These are phyloP conservation scores for Crithidia fasciculata DNA, from an alignment of 208 protist genomes.

Conservation along the genomic window DNA sequence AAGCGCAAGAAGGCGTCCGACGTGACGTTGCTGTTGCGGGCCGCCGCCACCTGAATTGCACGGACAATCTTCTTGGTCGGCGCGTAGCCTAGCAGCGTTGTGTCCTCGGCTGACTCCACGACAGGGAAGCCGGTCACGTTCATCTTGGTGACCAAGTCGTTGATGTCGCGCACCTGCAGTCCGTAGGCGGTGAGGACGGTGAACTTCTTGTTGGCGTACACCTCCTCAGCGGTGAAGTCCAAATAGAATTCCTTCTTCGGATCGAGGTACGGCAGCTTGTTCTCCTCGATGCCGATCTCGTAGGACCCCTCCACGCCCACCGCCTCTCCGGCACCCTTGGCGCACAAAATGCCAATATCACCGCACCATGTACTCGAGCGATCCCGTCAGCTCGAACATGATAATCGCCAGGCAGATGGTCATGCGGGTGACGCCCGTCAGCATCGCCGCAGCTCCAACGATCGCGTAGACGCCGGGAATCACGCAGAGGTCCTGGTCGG, in stretches of 20 bases:
- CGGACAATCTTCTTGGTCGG: constrained; percentile 62
- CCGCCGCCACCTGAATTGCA: constrained; percentile 58
- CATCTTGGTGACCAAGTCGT: constrained; percentile 62
- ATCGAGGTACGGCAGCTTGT: constrained; percentile 80
- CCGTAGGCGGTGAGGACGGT: constrained; percentile 71
- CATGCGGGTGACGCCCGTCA: constrained; percentile 94
- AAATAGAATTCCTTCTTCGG: constrained; percentile 79
- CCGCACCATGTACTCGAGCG: constrained; percentile 81
- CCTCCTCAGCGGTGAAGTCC: constrained; percentile 55
- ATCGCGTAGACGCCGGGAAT: constrained; percentile 93
- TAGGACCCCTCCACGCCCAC: constrained; percentile 77
- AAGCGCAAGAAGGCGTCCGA: constrained; percentile 54
- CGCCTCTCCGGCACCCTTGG: constrained; percentile 76
- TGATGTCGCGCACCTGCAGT: constrained; percentile 64
- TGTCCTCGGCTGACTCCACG: constrained; percentile 58
- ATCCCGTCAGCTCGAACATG: constrained; percentile 93
- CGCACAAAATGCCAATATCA: constrained; percentile 75
- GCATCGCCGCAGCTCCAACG: constrained; percentile 90
- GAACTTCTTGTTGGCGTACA: constrained; percentile 60
- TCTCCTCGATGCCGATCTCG: constrained; percentile 80
- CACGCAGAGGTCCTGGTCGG: constrained; percentile 66
- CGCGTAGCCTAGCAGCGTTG: constrained; percentile 75
- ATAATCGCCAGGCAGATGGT: constrained; percentile 95
- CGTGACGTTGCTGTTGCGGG: constrained; percentile 50
- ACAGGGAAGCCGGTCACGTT: constrained; percentile 78